Base-by-base conservation (phyloP, 1,284 basidiomycete species). In the Rhodotorula sp. region DNA sequence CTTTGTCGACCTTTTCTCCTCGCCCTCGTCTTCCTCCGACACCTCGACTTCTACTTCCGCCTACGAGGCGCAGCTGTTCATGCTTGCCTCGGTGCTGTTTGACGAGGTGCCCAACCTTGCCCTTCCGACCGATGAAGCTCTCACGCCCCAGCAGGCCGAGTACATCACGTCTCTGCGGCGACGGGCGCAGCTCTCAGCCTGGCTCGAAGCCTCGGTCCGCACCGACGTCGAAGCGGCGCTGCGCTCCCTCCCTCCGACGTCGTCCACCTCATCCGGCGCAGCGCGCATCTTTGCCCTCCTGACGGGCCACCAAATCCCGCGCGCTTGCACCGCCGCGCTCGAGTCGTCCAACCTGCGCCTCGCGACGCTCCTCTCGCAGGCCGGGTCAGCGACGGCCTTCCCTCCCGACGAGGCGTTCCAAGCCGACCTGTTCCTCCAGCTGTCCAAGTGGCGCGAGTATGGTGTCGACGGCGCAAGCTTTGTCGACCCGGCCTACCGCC, bases 301-400 rank as follows among this genome's bases (percentile, higher is more conserved):
- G 4, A 91, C 90, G 0, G 95, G 94, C 3, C 88, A 97, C 80
- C 92, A 97, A 78, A 83, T 95, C 16, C 89, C 91, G 76, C 88
- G 89, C 52, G 95, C 97, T 2, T 90, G 89, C 75, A 86, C 90
- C 66, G 85, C 86, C 10, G 91, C 94, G 1, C 83, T 90, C 69
- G 89, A 91, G 65, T 87, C 87, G 12, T 89, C 90, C 13, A 91
- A 92, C 78, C 82, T 92, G 77, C 91, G 92, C 74, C 87, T 99
- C 8, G 92, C 96, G 0, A 94, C 93, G 1, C 85, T 99, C n/a
- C 86, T 99, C 59, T 88, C 93, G 9, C 95, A 99, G 81, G 88
- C 88, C 14, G 91, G 91, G 7, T 45, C 45, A 12, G 56, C 53
- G 4, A 10, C 3, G 2, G 34, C 45, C 19, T 13, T 27, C 42